phyloP scores from a whole-genome alignment of 345 rosid species.

The Boechera divaricarpa region DNA sequence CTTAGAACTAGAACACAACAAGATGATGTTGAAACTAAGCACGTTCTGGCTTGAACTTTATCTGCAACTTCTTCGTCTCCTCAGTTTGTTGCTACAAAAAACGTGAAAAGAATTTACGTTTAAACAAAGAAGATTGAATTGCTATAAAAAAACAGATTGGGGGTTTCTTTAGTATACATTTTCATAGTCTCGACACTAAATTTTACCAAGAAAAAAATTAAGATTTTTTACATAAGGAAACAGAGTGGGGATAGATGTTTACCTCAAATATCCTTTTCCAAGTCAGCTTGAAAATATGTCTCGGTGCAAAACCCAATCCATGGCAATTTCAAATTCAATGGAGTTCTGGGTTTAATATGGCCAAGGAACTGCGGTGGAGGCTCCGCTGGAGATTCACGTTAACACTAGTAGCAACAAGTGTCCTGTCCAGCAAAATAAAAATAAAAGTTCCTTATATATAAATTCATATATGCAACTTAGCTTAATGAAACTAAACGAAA shows the following conservation, averaged over 20 bases:
- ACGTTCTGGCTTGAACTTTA: constrained; percentile 44
- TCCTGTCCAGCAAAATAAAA: constrained; percentile 48
- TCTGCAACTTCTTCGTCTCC: constrained; percentile 50
- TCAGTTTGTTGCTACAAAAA: constrained; percentile 58
- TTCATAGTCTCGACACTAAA: too few relatives aligned
- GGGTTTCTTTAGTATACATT: too few relatives aligned
- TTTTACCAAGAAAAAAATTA: too few relatives aligned
- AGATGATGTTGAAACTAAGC: constrained; percentile 29
- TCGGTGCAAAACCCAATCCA: constrained; percentile 67
- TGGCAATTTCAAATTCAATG: constrained; percentile 76
- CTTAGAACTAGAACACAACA: constrained; percentile 1
- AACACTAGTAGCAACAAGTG: constrained; percentile 62
- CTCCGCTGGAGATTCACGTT: constrained; percentile 52
- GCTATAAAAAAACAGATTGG: not conserved
- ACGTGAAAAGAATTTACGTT: not conserved
- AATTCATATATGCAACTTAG: not conserved
- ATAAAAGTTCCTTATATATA: not conserved
- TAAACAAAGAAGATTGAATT: constrained; percentile 9
- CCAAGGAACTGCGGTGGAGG: constrained; percentile 56
- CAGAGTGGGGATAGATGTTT: not conserved
- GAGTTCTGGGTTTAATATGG: constrained; percentile 57
- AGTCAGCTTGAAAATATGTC: constrained; percentile 48
- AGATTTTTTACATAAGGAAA: too few relatives aligned
- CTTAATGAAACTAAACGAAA: not conserved
- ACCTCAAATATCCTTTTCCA: constrained; percentile 59